Conservation (phyloP, 2,329 filamentous ascomycete genomes). For the Colletotrichum eleusines region DNA sequence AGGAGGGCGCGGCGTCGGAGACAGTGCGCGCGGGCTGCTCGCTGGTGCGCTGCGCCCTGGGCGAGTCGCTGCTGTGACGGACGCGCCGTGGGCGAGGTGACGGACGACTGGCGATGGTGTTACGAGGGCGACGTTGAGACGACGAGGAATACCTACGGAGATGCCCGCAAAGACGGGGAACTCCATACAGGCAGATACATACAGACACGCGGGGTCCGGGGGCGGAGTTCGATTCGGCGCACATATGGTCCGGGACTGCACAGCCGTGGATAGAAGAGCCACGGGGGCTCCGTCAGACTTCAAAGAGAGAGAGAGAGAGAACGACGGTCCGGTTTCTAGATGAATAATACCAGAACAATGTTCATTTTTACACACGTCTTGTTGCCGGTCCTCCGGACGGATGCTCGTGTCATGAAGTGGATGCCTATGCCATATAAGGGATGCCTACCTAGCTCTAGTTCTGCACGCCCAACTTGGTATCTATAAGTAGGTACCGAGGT, state of each 20-base stretch:
- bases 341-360: not conserved
- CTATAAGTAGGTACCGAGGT: too few species aligned
- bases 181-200: too few species aligned
- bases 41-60: constrained; percentile 89
- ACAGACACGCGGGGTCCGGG: not conserved
- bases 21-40: constrained; percentile 93
- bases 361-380: not conserved
- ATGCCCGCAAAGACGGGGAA: not conserved
- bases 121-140: too few species aligned
- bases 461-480: not conserved
- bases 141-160: not conserved
- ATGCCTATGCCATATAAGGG: not conserved
- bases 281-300: not conserved
- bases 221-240: not conserved
- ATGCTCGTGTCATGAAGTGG: not conserved
- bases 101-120: not conserved
- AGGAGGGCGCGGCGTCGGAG: constrained; percentile 77
- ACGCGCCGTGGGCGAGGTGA: too few species aligned
- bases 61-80: constrained; percentile 83
- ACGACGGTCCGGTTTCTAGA: not conserved
- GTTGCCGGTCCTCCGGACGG: not conserved
- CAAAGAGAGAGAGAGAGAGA: not conserved
- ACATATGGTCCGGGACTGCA: constrained; percentile 1
- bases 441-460: too few species aligned
- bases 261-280: not conserved